These are phyloP conservation scores for Sarcomyxa edulis DNA, from an alignment of 768 basidiomycete species.

Conservation along the genomic window DNA sequence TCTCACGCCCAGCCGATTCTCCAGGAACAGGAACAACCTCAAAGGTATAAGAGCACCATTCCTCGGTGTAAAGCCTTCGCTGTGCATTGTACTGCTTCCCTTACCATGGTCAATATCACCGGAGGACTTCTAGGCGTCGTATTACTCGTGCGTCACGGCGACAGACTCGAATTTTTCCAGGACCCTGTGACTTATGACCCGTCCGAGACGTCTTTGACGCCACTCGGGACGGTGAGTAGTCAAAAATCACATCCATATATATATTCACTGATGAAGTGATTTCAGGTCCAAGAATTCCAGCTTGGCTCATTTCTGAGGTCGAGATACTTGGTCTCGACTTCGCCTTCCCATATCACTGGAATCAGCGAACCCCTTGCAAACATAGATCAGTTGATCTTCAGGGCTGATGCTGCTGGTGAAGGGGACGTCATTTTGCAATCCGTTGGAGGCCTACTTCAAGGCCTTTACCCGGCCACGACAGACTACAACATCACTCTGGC, in stretches of 20 bases:
- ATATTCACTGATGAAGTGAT: too few relatives aligned
- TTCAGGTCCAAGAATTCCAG: constrained; percentile 11
- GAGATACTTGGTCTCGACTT: constrained; percentile 34
- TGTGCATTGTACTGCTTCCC: too few relatives aligned
- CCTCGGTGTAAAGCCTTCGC: too few relatives aligned
- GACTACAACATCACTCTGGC: constrained; percentile 39
- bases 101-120: too few relatives aligned
- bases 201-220: constrained; percentile 5
- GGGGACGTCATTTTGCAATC: constrained; percentile 47
- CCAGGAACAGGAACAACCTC: too few relatives aligned
- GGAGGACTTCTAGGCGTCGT: constrained; percentile 7
- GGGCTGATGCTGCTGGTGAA: constrained; percentile 49
- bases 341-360: constrained; percentile 34
- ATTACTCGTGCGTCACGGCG: constrained; percentile 8
- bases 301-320: constrained; percentile 30
- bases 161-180: constrained; percentile 7
- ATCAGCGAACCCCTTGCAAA: constrained; percentile 24
- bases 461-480: constrained; percentile 40
- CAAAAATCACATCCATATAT: too few relatives aligned
- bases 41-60: too few relatives aligned
- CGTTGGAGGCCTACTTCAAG: constrained; percentile 46
- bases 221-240: constrained; percentile 6
- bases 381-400: constrained; percentile 32
- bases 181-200: constrained; percentile 7
- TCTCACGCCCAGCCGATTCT: too few relatives aligned